phyloP scores from a whole-genome alignment of 306 rosid genomes.

The Sicyos baderoa region DNA sequence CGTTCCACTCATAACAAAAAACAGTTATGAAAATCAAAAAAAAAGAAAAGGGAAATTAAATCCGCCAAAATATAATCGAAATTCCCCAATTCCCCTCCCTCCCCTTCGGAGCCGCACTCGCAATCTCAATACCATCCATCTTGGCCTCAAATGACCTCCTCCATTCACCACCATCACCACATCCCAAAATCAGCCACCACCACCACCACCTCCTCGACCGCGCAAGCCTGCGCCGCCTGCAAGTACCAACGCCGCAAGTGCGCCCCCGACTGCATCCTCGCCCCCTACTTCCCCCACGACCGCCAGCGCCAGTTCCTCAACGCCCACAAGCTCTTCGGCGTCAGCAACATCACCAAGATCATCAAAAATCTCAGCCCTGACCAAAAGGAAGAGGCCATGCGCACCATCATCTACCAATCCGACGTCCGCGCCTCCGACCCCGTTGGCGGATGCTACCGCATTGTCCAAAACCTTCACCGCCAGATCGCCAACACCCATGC shows the following conservation, averaged over 20 bases:
- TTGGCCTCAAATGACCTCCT: conserved; percentile 10
- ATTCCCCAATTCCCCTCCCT: neutral
- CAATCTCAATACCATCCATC: neutral
- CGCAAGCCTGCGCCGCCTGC: conserved; percentile 89
- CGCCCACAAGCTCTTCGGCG: conserved; percentile 73
- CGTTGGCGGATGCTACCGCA: conserved; percentile 51
- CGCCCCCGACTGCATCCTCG: conserved; percentile 56
- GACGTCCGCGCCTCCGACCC: conserved; percentile 66
- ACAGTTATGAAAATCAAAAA: too few relatives aligned
- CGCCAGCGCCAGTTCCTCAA: conserved; percentile 50
- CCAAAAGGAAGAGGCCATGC: conserved; percentile 38
- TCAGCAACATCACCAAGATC: conserved; percentile 51
- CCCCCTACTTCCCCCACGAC: conserved; percentile 76
- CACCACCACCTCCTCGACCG: conserved; percentile 17
- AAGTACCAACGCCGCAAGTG: conserved; percentile 74
- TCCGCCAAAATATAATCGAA: neutral
- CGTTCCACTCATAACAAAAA: too few relatives aligned
- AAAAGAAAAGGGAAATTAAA: too few relatives aligned
- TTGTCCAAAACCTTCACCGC: conserved; percentile 29
- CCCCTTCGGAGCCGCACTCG: neutral
- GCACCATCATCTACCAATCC: conserved; percentile 44
- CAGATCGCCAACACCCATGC: conserved; percentile 28
- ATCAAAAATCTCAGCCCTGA: conserved; percentile 29
- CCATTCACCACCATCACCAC: conserved; percentile 5
- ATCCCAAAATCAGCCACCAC: neutral